These are phyloP conservation scores for Simplicillium aogashimaense DNA, from an alignment of 2,329 filamentous ascomycete genomes.

Conservation along the genomic window DNA sequence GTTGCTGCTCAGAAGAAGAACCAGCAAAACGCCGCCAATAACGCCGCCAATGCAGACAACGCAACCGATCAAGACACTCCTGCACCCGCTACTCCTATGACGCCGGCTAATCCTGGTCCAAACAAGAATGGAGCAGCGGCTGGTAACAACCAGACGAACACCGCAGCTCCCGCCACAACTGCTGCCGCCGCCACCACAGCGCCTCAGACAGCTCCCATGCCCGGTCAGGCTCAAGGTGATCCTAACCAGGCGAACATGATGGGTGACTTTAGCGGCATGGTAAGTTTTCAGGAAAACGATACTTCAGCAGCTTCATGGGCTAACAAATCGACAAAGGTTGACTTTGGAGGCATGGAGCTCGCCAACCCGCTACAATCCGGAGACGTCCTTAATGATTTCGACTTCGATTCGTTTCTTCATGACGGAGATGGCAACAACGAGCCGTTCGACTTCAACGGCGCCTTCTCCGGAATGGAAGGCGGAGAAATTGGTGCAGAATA, in stretches of 20 bases:
- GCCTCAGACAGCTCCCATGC: conserved; percentile 18
- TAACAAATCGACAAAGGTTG: conserved; percentile 21
- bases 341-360: conserved; percentile 42
- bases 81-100: conserved; percentile 55
- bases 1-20: conserved; percentile 50
- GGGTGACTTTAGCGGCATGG: conserved; percentile 32
- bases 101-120: conserved; percentile 45
- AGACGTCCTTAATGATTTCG: conserved; percentile 57
- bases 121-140: conserved; percentile 29
- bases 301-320: conserved; percentile 5
- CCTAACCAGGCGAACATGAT: conserved; percentile 38
- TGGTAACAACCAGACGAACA: conserved; percentile 17
- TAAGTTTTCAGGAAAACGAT: conserved; percentile 18
- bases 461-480: conserved; percentile 43
- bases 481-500: conserved; percentile 50
- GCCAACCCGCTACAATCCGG: conserved; percentile 41
- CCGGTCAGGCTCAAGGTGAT: conserved; percentile 31
- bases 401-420: conserved; percentile 59
- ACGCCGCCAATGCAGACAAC: conserved; percentile 20
- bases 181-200: conserved; percentile 29
- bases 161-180: conserved; percentile 15
- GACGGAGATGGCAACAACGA: conserved; percentile 36
- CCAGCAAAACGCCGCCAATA: conserved; percentile 21
- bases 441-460: conserved; percentile 44
- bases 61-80: conserved; percentile 48